Conservation (phyloP, 2,329 filamentous ascomycete genomes). For the Sordariomycetes sp. region DNA sequence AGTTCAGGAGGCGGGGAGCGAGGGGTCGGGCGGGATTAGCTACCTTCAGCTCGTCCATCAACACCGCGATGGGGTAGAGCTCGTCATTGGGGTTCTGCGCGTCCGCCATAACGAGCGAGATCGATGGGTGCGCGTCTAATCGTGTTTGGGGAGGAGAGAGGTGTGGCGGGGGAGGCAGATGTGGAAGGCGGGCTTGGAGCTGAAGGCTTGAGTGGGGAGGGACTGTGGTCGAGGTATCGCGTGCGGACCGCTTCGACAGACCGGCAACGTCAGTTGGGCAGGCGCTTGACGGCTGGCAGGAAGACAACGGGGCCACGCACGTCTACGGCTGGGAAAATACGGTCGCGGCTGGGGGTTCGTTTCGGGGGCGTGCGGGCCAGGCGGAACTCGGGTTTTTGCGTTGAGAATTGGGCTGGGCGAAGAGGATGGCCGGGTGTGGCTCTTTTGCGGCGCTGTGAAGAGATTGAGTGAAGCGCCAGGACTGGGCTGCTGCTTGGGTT, state of each 20-base stretch:
- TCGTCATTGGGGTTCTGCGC: constrained; percentile 88
- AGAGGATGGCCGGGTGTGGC: background rate
- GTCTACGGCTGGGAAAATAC: background rate
- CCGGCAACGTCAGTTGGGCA: background rate
- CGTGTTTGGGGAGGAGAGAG: constrained; percentile 2
- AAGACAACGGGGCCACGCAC: background rate
- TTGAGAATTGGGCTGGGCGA: background rate
- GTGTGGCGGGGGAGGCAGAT: constrained; percentile 3
- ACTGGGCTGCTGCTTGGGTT: background rate
- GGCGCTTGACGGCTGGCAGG: background rate
- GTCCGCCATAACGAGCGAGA: constrained; percentile 66
- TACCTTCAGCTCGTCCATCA: constrained; percentile 99
- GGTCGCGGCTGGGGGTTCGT: background rate
- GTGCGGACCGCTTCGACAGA: constrained; percentile 8
- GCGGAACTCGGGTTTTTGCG: background rate
- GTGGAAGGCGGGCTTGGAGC: constrained; percentile 3
- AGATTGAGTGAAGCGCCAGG: constrained; percentile 1
- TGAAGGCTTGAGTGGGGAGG: constrained; percentile 5
- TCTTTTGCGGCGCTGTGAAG: background rate
- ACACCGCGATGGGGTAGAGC: constrained; percentile 98
- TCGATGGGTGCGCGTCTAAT: constrained; percentile 18
- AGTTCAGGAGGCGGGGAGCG: constrained; percentile 10
- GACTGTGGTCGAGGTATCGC: constrained; percentile 12
- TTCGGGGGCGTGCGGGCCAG: background rate
- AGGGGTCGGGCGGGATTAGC: constrained; percentile 2